phyloP scores from a whole-genome alignment of 768 basidiomycete genomes.

The Russula virescens region DNA sequence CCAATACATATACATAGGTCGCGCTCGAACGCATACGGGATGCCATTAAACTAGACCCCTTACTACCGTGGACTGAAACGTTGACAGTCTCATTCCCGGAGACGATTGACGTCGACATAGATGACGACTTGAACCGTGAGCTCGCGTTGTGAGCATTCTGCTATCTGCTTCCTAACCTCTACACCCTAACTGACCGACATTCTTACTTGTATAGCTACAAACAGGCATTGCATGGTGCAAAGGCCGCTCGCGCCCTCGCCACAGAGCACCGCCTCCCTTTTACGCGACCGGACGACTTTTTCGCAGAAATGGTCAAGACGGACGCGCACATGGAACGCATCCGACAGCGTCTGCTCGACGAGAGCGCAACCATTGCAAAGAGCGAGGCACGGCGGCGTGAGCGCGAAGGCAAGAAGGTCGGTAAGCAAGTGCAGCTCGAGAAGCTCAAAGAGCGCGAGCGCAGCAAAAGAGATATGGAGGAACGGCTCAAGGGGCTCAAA shows the following conservation, averaged over 20 bases:
- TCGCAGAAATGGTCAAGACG: conserved; percentile 97
- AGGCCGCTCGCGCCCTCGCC: conserved; percentile 71
- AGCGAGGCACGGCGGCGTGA: conserved; percentile 88
- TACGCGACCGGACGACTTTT: conserved; percentile 89
- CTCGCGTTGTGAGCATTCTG: conserved; percentile 68
- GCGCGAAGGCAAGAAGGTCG: conserved; percentile 95
- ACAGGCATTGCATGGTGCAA: conserved; percentile 83
- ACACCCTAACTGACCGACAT: not conserved
- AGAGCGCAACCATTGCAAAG: conserved; percentile 81
- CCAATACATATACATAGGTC: conserved; percentile 37
- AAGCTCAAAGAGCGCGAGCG: conserved; percentile 86
- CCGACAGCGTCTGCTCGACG: conserved; percentile 84
- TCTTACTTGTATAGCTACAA: conserved; percentile 65
- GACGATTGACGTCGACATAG: conserved; percentile 66
- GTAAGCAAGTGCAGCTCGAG: conserved; percentile 95
- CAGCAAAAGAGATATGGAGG: conserved; percentile 89
- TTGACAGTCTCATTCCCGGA: conserved; percentile 67
- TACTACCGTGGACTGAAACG: conserved; percentile 82
- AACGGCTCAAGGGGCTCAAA: conserved; percentile 80
- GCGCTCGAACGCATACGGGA: conserved; percentile 79
- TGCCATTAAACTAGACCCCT: conserved; percentile 65
- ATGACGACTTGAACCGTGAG: conserved; percentile 91
- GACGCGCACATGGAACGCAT: conserved; percentile 98
- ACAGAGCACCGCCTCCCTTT: conserved; percentile 75
- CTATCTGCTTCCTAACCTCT: not conserved